Conservation (phyloP, 495 filamentous ascomycete genomes). For the Daldinia bambusicola region DNA sequence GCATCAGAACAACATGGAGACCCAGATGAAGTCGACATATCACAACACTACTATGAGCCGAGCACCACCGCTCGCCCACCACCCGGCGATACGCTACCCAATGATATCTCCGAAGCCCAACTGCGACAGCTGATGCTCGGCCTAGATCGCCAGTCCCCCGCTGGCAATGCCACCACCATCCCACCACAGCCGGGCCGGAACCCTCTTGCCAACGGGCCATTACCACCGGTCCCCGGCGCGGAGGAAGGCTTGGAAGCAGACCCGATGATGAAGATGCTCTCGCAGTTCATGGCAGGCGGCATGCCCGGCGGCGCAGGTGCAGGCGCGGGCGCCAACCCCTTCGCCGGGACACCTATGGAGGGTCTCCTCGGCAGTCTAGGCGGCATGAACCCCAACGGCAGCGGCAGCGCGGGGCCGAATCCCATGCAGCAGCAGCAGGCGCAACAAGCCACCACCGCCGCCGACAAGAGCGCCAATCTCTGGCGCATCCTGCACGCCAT, state of each 20-base stretch:
- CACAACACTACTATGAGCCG: constrained; percentile 65
- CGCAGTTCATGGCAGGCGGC: constrained; percentile 58
- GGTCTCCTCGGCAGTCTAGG: constrained; percentile 41
- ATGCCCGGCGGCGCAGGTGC: constrained; percentile 51
- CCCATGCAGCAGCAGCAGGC: constrained; percentile 53
- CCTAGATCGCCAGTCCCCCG: constrained; percentile 37
- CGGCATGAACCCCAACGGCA: constrained; percentile 37
- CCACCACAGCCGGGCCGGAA: constrained; percentile 34
- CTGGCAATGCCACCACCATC: constrained; percentile 3
- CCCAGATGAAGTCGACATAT: constrained; percentile 80
- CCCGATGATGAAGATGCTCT: constrained; percentile 53
- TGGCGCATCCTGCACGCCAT: constrained; percentile 83
- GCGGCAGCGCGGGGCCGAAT: constrained; percentile 38
- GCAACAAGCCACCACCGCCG: constrained; percentile 40
- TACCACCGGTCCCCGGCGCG: constrained; percentile 49
- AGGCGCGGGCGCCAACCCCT: constrained; percentile 48
- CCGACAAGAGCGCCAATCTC: constrained; percentile 61
- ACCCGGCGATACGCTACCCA: constrained; percentile 41
- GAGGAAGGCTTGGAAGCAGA: constrained; percentile 46
- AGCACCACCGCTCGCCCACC: constrained; percentile 49
- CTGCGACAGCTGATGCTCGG: constrained; percentile 60
- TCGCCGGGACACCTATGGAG: constrained; percentile 43
- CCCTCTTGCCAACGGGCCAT: constrained; percentile 42
- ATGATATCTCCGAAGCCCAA: constrained; percentile 51
- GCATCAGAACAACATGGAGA: constrained; percentile 58